Evolutionary conservation across 1,284 basidiomycete genomes (phyloP).

Genomic region (Vanrija sp.): DNA sequence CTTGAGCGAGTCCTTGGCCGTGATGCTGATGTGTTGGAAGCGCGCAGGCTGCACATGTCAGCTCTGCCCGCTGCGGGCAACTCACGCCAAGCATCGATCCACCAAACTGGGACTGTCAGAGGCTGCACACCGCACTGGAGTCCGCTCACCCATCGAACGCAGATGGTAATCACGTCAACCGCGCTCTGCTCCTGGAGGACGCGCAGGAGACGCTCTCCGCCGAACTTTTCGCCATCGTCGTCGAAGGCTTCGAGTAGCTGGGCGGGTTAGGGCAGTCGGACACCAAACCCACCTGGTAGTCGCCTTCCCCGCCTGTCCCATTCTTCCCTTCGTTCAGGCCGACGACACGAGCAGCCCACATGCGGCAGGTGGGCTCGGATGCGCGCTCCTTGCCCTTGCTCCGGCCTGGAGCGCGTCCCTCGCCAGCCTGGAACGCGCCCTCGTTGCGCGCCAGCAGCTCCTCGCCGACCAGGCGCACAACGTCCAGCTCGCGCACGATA

Average conservation of each 20-base stretch:
- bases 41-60: constrained; percentile 36
- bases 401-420: constrained; percentile 21
- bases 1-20: constrained; percentile 32
- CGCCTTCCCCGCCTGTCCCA: constrained; percentile 42
- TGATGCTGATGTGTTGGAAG: constrained; percentile 43
- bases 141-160: constrained; percentile 38
- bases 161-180: constrained; percentile 41
- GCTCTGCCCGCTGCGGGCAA: constrained; percentile 1
- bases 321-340: constrained; percentile 36
- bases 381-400: constrained; percentile 28
- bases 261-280: not conserved
- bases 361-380: constrained; percentile 44
- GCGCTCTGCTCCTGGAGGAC: constrained; percentile 33
- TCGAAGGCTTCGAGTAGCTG: constrained; percentile 40
- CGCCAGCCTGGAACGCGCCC: constrained; percentile 36
- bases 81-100: constrained; percentile 45
- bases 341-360: constrained; percentile 43
- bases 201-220: constrained; percentile 38
- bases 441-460: constrained; percentile 24
- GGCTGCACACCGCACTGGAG: not conserved
- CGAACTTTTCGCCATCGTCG: constrained; percentile 46
- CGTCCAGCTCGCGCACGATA: constrained; percentile 37
- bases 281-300: constrained; percentile 37
- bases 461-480: constrained; percentile 26
- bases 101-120: constrained; percentile 27